Evolutionary conservation across 805 yeast species (phyloP).

Genomic region (Lipomyces chichibuensis): DNA sequence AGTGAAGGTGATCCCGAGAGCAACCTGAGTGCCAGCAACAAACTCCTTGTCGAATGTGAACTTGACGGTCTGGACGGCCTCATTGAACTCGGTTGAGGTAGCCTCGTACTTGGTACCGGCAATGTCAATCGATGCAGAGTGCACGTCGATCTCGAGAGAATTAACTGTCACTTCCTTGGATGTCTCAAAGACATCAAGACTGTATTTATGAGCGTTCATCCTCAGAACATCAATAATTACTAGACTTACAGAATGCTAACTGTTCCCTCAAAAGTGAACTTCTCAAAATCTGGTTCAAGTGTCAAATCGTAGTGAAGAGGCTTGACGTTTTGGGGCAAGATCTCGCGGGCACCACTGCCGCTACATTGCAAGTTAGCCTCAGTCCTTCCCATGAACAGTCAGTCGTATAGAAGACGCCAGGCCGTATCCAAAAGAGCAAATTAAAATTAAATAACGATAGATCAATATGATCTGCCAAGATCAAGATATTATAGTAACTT

Average conservation of each 20-base stretch:
- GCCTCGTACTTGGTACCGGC: constrained; percentile 37
- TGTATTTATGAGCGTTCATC: neutral
- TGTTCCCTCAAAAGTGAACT: constrained; percentile 53
- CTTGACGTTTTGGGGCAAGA: constrained; percentile 64
- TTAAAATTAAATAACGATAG: neutral
- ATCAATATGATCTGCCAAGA: neutral
- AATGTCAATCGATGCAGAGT: constrained; percentile 48
- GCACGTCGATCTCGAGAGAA: constrained; percentile 65
- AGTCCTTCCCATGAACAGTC: neutral
- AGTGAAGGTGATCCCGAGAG: constrained; percentile 57
- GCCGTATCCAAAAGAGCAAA: neutral
- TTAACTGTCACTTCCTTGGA: constrained; percentile 59
- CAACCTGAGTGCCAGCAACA: constrained; percentile 47
- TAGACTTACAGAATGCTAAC: constrained; percentile 51
- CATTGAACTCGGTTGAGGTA: constrained; percentile 45
- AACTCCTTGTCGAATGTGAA: constrained; percentile 56
- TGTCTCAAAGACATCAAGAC: constrained; percentile 49
- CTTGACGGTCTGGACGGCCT: constrained; percentile 64
- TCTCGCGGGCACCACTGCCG: constrained; percentile 43
- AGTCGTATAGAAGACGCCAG: neutral
- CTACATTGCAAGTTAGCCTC: constrained; percentile 3
- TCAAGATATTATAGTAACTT: neutral
- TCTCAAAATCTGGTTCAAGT: constrained; percentile 60
- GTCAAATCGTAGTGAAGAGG: constrained; percentile 77
- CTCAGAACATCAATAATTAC: constrained; percentile 42